These are phyloP conservation scores for Kwoniella bestiolae DNA, from an alignment of 768 basidiomycete genomes.

Conservation along the genomic window DNA sequence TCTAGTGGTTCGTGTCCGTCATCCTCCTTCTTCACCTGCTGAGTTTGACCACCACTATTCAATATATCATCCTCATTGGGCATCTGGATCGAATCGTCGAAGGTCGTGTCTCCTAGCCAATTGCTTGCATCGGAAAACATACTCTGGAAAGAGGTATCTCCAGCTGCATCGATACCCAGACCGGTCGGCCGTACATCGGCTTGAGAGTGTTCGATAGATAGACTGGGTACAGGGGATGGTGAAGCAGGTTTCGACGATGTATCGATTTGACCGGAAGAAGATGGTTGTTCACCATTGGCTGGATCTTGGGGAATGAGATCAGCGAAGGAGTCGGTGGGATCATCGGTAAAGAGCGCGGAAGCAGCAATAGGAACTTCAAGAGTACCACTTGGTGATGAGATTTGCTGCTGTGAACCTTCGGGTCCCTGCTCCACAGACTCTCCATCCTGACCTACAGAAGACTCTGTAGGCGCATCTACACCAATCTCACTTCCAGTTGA, in stretches of 20 bases:
- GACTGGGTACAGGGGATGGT: slow-evolving; percentile 25
- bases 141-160: slow-evolving; percentile 29
- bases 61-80: neutral
- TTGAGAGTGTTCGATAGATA: slow-evolving; percentile 29
- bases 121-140: slow-evolving; percentile 38
- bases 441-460: neutral
- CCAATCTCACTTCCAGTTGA: neutral
- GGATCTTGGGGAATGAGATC: slow-evolving; percentile 18
- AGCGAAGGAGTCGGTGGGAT: slow-evolving; percentile 30
- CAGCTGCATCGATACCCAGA: slow-evolving; percentile 23
- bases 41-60: neutral
- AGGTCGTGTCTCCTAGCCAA: slow-evolving; percentile 44
- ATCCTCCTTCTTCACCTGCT: slow-evolving; percentile 10
- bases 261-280: neutral
- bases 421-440: neutral
- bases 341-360: slow-evolving; percentile 28
- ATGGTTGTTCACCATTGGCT: neutral
- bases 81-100: slow-evolving; percentile 30
- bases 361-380: slow-evolving; percentile 15
- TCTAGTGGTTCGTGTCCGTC: slow-evolving; percentile 37
- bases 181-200: slow-evolving; percentile 11
- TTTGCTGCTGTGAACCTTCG: neutral
- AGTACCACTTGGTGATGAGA: neutral
- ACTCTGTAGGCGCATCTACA: neutral
- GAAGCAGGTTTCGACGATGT: slow-evolving; percentile 12